phyloP scores from a whole-genome alignment of 73 alveolate species.

The Urostyla sp. region DNA sequence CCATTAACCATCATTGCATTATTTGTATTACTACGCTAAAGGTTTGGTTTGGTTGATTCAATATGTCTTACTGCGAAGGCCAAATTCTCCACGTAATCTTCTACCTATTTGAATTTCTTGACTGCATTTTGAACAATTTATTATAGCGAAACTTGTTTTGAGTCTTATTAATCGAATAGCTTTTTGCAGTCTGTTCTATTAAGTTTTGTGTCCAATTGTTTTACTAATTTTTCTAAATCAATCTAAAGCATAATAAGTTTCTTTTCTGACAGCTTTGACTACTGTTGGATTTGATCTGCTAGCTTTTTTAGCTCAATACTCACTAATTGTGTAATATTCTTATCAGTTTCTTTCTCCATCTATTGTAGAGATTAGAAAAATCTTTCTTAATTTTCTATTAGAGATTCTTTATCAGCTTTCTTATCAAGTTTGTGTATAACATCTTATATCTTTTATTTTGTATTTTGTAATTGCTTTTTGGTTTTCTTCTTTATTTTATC shows the following conservation, averaged over 20 bases:
- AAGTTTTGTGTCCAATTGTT: slow-evolving; percentile 6
- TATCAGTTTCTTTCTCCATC: slow-evolving; percentile 45
- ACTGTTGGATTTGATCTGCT: neutral
- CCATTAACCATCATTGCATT: too few relatives aligned
- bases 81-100: too few relatives aligned
- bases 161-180: too few relatives aligned
- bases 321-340: slow-evolving; percentile 23
- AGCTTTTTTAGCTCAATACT: slow-evolving; percentile 35
- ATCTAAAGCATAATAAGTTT: slow-evolving; percentile 3
- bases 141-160: too few relatives aligned
- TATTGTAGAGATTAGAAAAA: slow-evolving; percentile 30
- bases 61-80: too few relatives aligned
- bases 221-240: slow-evolving; percentile 13
- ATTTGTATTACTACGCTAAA: too few relatives aligned
- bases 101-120: too few relatives aligned
- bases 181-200: too few relatives aligned
- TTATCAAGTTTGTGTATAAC: neutral
- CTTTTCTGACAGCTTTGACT: slow-evolving; percentile 17
- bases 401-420: slow-evolving; percentile 54
- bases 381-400: slow-evolving; percentile 11
- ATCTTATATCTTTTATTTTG: neutral
- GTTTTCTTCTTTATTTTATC: slow-evolving; percentile 9
- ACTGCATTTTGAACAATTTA: too few relatives aligned
- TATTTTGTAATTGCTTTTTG: neutral
- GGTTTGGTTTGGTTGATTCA: too few relatives aligned